Conservation (phyloP, 2,329 filamentous ascomycete genomes). For the Phaeosphaeriaceae sp. region DNA sequence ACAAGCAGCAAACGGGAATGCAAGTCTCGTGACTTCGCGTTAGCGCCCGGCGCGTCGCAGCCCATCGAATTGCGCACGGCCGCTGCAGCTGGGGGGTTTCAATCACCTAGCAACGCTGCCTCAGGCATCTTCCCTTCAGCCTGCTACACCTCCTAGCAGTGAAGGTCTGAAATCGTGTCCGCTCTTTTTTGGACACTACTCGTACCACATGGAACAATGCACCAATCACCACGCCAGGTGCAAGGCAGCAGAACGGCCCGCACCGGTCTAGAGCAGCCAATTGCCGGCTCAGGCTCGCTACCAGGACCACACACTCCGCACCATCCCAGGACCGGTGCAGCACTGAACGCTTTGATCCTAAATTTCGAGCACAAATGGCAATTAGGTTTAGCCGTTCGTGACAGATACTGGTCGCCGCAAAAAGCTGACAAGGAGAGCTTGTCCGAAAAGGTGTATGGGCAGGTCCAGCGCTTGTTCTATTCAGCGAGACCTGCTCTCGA, state of each 20-base stretch:
- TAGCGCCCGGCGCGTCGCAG: slow-evolving; percentile 10
- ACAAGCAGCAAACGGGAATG: neutral
- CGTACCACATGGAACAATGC: slow-evolving; percentile 8
- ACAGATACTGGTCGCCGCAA: slow-evolving; percentile 30
- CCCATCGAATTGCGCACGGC: slow-evolving; percentile 16
- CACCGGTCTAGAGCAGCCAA: slow-evolving; percentile 10
- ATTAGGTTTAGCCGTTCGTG: slow-evolving; percentile 24
- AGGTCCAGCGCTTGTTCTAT: slow-evolving; percentile 32
- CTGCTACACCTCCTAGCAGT: slow-evolving; percentile 5
- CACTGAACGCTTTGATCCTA: slow-evolving; percentile 25
- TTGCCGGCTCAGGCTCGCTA: slow-evolving; percentile 14
- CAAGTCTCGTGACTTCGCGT: slow-evolving; percentile 31
- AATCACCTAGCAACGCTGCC: slow-evolving; percentile 24
- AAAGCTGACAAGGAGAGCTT: slow-evolving; percentile 8
- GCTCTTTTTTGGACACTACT: neutral
- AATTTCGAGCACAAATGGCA: slow-evolving; percentile 30
- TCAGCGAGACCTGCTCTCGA: slow-evolving; percentile 19
- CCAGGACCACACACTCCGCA: slow-evolving; percentile 22
- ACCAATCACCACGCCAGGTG: slow-evolving; percentile 9
- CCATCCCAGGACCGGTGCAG: slow-evolving; percentile 18
- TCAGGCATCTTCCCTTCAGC: slow-evolving; percentile 33
- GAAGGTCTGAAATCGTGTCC: neutral
- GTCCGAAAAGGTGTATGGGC: slow-evolving; percentile 19
- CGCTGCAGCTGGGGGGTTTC: slow-evolving; percentile 3
- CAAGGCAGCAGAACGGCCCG: slow-evolving; percentile 6